phyloP scores from a whole-genome alignment of 495 filamentous ascomycete genomes.

The Pyrenopolyporus hunteri region DNA sequence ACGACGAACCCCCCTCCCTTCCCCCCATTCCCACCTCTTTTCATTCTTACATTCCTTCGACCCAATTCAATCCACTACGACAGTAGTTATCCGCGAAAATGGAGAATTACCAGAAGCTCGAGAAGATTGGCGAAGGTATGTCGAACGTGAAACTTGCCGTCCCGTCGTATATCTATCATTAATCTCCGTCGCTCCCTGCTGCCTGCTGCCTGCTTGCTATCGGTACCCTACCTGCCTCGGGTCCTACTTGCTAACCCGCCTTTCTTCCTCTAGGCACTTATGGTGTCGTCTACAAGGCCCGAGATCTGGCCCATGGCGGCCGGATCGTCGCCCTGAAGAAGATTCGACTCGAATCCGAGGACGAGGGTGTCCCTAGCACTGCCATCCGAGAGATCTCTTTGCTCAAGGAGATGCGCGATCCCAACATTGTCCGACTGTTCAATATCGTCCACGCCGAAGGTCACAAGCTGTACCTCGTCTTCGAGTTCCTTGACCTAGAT shows the following conservation, averaged over 20 bases:
- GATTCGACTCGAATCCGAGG: constrained; percentile 96
- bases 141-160: constrained; percentile 8
- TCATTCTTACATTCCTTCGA: constrained; percentile 21
- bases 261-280: constrained; percentile 71
- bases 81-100: constrained; percentile 54
- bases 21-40: constrained; percentile 6
- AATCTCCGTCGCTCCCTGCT: no score
- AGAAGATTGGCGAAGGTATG: constrained; percentile 98
- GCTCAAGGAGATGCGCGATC: constrained; percentile 95
- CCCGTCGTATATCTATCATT: no score
- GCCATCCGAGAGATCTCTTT: constrained; percentile 97
- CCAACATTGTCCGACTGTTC: constrained; percentile 87
- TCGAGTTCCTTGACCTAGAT: constrained; percentile 92
- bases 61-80: constrained; percentile 7
- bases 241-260: neutral
- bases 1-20: neutral
- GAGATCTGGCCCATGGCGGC: constrained; percentile 75
- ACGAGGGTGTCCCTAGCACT: constrained; percentile 95
- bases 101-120: constrained; percentile 99
- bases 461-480: constrained; percentile 94
- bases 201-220: no score
- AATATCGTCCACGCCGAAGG: constrained; percentile 98
- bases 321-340: constrained; percentile 96
- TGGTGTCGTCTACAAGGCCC: constrained; percentile 91
- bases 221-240: no score